Percentiles rank a stretch among this genome's conserved stretches.
Evolutionary conservation across 1,284 basidiomycete genomes (phyloP).

Genomic region (Hemileia vastatrix): DNA sequence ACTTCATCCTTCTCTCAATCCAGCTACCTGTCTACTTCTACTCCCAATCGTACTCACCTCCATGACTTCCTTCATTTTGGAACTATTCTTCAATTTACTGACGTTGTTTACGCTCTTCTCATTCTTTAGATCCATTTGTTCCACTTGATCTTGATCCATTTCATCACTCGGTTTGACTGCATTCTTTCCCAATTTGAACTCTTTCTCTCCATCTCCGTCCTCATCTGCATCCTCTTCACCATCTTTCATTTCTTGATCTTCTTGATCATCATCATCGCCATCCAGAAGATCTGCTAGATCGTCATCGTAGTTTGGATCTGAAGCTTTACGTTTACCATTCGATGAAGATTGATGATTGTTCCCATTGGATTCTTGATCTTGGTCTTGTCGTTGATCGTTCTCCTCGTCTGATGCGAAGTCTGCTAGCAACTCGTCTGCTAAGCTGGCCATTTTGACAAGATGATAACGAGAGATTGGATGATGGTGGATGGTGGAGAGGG

Average conservation of each 20-base stretch:
- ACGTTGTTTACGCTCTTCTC: no score
- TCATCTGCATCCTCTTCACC: no score
- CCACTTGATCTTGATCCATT: slow-evolving; percentile 30
- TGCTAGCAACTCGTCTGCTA: slow-evolving; percentile 40
- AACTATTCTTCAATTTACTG: no score
- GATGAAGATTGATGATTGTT: neutral
- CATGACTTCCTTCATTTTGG: no score
- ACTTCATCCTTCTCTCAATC: no score
- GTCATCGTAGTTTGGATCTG: slow-evolving; percentile 24
- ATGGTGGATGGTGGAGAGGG: no score
- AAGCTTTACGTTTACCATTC: neutral
- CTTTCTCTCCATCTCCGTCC: no score
- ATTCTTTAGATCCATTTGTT: slow-evolving; percentile 32
- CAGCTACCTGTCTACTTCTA: no score
- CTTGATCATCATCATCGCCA: no score
- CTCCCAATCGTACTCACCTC: no score
- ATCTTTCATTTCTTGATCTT: no score
- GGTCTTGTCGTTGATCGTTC: slow-evolving; percentile 26
- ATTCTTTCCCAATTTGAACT: slow-evolving; percentile 12
- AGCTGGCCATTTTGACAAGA: slow-evolving; percentile 31
- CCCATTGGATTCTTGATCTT: slow-evolving; percentile 19
- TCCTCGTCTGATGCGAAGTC: slow-evolving; percentile 34
- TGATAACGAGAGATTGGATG: no score
- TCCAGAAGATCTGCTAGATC: slow-evolving; percentile 15
- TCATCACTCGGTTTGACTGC: slow-evolving; percentile 12